Conservation (phyloP, 306 rosid genomes). For the Glycyrrhiza uralensis region DNA sequence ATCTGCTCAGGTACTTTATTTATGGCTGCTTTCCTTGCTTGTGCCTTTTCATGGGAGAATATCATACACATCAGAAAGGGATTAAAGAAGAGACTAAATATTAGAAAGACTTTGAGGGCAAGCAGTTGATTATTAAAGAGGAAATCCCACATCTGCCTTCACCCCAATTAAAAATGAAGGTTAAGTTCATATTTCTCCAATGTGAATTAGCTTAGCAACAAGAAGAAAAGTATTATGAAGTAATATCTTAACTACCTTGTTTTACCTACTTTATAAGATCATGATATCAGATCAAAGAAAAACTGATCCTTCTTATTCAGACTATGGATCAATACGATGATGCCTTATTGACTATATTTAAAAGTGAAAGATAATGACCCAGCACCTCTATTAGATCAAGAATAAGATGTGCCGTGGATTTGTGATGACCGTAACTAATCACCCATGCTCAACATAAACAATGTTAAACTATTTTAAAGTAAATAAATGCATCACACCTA, state of each 20-base stretch:
- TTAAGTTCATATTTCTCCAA: not conserved
- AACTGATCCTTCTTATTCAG: not conserved
- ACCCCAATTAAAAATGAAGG: not conserved
- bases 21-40: slow-evolving; percentile 67
- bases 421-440: not conserved
- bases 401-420: not conserved
- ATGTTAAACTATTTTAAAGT: not conserved
- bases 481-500: not conserved
- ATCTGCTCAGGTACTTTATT: slow-evolving; percentile 80
- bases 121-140: not conserved
- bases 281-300: not conserved
- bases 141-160: not conserved
- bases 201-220: slow-evolving; percentile 11
- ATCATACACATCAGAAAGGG: slow-evolving; percentile 23
- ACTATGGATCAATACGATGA: not conserved
- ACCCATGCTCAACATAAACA: not conserved
- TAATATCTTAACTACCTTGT: slow-evolving; percentile 10
- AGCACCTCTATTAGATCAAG: not conserved
- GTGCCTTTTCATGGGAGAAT: slow-evolving; percentile 45
- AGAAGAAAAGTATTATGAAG: not conserved
- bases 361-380: not conserved
- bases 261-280: not conserved
- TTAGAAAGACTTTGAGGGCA: not conserved
- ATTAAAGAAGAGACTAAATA: slow-evolving; percentile 14
- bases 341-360: not conserved